A percentile compares a stretch with the other conserved stretches of the same genome.
These are phyloP conservation scores for Russula lepida DNA, from an alignment of 768 basidiomycete genomes.

Conservation along the genomic window DNA sequence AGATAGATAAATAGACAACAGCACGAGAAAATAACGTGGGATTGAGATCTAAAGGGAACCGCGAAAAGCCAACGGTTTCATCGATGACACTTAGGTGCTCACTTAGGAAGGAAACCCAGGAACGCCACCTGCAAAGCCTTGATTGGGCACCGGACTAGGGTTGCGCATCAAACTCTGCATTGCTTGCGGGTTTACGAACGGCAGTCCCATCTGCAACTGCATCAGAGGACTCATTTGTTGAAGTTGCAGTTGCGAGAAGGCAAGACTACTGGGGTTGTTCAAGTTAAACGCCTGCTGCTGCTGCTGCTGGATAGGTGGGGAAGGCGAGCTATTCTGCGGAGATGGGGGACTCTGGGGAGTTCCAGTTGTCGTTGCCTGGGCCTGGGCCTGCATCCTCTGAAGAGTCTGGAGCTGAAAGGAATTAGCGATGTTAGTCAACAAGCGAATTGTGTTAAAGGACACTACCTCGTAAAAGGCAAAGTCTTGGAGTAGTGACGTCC, in stretches of 20 bases:
- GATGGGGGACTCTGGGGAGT: slow-evolving; percentile 28
- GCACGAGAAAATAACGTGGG: not conserved
- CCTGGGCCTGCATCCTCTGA: slow-evolving; percentile 62
- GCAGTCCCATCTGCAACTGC: slow-evolving; percentile 47
- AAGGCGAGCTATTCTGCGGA: slow-evolving; percentile 27
- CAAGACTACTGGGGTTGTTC: slow-evolving; percentile 43
- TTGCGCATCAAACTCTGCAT: slow-evolving; percentile 86
- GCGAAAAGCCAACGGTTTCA: not conserved
- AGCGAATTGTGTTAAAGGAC: not conserved
- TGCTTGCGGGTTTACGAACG: slow-evolving; percentile 56
- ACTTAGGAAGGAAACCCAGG: slow-evolving; percentile 18
- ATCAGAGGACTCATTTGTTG: slow-evolving; percentile 55
- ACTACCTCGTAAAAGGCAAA: slow-evolving; percentile 84
- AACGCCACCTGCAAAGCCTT: slow-evolving; percentile 26
- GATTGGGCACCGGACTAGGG: slow-evolving; percentile 52
- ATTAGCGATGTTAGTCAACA: not conserved
- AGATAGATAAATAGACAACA: not conserved
- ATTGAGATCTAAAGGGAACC: slow-evolving; percentile 12
- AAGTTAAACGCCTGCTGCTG: slow-evolving; percentile 43
- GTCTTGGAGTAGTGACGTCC: slow-evolving; percentile 90
- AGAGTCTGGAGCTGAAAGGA: slow-evolving; percentile 37
- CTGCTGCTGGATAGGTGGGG: slow-evolving; percentile 36
- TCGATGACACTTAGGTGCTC: slow-evolving; percentile 7
- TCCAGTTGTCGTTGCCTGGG: slow-evolving; percentile 27
- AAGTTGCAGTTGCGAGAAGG: slow-evolving; percentile 43